These are phyloP conservation scores for Butyriboletus loyo DNA, from an alignment of 768 basidiomycete genomes.

Conservation along the genomic window DNA sequence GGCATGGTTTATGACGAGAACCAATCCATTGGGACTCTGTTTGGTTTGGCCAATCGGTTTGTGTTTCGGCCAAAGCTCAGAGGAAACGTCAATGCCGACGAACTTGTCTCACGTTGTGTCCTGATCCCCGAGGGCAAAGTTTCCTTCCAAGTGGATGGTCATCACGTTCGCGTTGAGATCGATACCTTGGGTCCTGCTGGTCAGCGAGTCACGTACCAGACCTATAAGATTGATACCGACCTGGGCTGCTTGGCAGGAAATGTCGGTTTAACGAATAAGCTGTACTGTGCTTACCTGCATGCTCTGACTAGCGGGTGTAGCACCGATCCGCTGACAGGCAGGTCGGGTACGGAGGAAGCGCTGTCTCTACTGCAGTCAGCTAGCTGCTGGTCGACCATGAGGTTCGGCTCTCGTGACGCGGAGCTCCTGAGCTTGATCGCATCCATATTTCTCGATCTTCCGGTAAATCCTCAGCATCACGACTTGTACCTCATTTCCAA, in stretches of 20 bases:
- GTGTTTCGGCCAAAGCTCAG: constrained; percentile 33
- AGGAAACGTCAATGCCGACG: background rate
- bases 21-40: constrained; percentile 43
- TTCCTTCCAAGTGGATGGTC: constrained; percentile 4
- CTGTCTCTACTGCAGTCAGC: background rate
- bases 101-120: constrained; percentile 22
- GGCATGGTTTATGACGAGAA: constrained; percentile 39
- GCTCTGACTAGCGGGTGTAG: constrained; percentile 41
- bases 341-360: constrained; percentile 30
- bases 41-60: constrained; percentile 41
- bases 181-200: background rate
- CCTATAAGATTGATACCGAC: constrained; percentile 29
- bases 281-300: constrained; percentile 44
- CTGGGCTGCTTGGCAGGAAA: constrained; percentile 30
- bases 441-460: constrained; percentile 27
- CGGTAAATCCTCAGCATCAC: constrained; percentile 30
- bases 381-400: background rate
- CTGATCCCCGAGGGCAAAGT: constrained; percentile 40
- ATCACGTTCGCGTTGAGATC: constrained; percentile 19
- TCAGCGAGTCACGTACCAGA: constrained; percentile 19
- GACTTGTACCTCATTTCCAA: constrained; percentile 23
- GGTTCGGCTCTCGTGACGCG: constrained; percentile 19
- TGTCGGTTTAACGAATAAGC: constrained; percentile 23
- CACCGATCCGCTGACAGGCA: constrained; percentile 43
- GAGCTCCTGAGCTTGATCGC: constrained; percentile 34